Evolutionary conservation across 1,139 yeast genomes (phyloP).

Genomic region (Candida tetrigidarum): DNA sequence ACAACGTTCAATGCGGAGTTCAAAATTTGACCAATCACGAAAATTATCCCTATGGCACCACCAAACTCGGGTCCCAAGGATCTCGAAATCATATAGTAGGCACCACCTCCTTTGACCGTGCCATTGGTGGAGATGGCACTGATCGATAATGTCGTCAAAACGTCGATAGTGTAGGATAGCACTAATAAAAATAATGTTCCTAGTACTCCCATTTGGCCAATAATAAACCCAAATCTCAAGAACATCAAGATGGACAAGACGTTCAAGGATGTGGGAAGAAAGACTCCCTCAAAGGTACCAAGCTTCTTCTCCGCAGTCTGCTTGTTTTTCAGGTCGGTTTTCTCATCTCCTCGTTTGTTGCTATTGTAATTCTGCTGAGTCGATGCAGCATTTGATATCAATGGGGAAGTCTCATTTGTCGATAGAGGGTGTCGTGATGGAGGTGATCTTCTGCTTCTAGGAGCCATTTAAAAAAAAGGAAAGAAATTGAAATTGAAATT

Average conservation of each 20-base stretch:
- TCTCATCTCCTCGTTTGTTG: constrained; percentile 8
- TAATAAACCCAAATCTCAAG: constrained; percentile 75
- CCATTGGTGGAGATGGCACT: constrained; percentile 86
- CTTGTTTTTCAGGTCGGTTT: background rate
- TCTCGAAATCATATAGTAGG: constrained; percentile 80
- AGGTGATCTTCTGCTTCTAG: background rate
- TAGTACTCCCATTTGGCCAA: constrained; percentile 76
- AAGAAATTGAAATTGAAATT: too few species aligned
- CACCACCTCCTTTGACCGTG: constrained; percentile 84
- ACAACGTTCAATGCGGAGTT: constrained; percentile 81
- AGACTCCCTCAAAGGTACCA: constrained; percentile 78
- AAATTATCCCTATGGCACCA: constrained; percentile 79
- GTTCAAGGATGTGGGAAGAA: constrained; percentile 74
- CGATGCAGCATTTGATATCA: constrained; percentile 9
- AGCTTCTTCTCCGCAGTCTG: constrained; percentile 40
- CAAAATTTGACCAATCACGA: constrained; percentile 75
- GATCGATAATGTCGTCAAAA: constrained; percentile 71
- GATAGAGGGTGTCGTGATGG: background rate
- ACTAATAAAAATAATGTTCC: constrained; percentile 63
- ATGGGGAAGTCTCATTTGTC: constrained; percentile 12
- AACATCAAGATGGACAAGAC: constrained; percentile 84
- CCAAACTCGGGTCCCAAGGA: constrained; percentile 86
- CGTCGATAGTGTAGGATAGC: constrained; percentile 66
- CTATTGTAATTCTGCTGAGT: background rate
- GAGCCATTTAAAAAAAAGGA: background rate